Evolutionary conservation across 768 basidiomycete species (phyloP).

Genomic region (Crassisporium funariophilum): DNA sequence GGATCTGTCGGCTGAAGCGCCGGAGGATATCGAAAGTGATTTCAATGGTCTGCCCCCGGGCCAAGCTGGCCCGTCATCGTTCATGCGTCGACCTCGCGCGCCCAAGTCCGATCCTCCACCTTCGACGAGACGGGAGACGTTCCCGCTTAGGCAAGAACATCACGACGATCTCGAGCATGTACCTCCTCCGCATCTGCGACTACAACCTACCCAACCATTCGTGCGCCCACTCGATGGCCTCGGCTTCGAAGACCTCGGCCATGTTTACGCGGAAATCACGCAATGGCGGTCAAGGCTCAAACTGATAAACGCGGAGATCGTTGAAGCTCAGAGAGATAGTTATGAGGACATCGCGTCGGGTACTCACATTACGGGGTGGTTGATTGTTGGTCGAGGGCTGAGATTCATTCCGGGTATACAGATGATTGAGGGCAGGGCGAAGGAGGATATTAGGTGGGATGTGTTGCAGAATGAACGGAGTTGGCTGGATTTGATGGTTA

Average conservation of each 20-base stretch:
- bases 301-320: slow-evolving; percentile 71
- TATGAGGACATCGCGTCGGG: slow-evolving; percentile 78
- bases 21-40: slow-evolving; percentile 40
- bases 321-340: slow-evolving; percentile 62
- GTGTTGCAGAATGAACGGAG: slow-evolving; percentile 65
- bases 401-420: slow-evolving; percentile 62
- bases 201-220: slow-evolving; percentile 70
- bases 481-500: slow-evolving; percentile 44
- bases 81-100: slow-evolving; percentile 36
- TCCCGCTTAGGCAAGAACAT: slow-evolving; percentile 51
- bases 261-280: slow-evolving; percentile 70
- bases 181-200: slow-evolving; percentile 65
- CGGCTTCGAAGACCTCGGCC: slow-evolving; percentile 63
- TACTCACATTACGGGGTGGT: slow-evolving; percentile 70
- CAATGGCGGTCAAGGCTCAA: slow-evolving; percentile 71
- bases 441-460: slow-evolving; percentile 83
- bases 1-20: slow-evolving; percentile 51
- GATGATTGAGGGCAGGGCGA: slow-evolving; percentile 77
- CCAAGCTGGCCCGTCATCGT: slow-evolving; percentile 37
- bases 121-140: slow-evolving; percentile 56
- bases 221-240: slow-evolving; percentile 76
- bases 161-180: slow-evolving; percentile 38
- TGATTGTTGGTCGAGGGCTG: slow-evolving; percentile 73
- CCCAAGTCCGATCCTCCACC: slow-evolving; percentile 37
- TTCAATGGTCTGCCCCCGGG: slow-evolving; percentile 38